phyloP scores from a whole-genome alignment of 495 filamentous ascomycete genomes.

The Annulohypoxylon nitens region DNA sequence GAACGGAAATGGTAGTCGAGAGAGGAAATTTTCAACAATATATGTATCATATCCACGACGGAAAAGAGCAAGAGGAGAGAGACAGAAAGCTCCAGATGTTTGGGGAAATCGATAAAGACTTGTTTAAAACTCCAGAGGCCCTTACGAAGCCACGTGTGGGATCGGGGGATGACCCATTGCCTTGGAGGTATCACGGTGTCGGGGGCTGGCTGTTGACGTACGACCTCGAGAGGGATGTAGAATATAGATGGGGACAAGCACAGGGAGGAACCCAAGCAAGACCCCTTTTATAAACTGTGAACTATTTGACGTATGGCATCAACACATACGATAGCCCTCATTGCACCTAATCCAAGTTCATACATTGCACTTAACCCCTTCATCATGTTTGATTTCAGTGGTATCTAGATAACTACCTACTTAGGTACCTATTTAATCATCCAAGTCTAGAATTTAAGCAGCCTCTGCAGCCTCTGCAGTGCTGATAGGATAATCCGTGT shows the following conservation, averaged over 20 bases:
- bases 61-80: conserved; percentile 65
- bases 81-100: conserved; percentile 63
- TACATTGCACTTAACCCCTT: too few species aligned
- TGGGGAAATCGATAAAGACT: conserved; percentile 45
- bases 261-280: conserved; percentile 4
- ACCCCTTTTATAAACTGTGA: conserved; percentile 21
- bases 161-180: conserved; percentile 51
- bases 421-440: neutral
- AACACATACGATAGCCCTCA: neutral
- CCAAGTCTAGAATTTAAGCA: neutral
- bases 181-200: conserved; percentile 69
- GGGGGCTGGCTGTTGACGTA: conserved; percentile 68
- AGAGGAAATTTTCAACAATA: conserved; percentile 67
- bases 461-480: conserved; percentile 3
- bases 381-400: too few species aligned
- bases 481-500: conserved; percentile 67
- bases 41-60: conserved; percentile 71
- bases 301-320: neutral
- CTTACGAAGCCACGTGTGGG: conserved; percentile 59
- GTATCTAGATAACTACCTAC: too few species aligned
- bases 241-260: conserved; percentile 53
- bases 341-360: neutral
- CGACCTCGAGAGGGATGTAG: conserved; percentile 65
- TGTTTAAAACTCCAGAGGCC: conserved; percentile 48
- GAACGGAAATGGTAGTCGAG: conserved; percentile 68